Evolutionary conservation across 2,329 filamentous ascomycete genomes (phyloP), one percentile per base, ranked within the genome.

Genomic region (Bipolaris victoriae): DNA sequence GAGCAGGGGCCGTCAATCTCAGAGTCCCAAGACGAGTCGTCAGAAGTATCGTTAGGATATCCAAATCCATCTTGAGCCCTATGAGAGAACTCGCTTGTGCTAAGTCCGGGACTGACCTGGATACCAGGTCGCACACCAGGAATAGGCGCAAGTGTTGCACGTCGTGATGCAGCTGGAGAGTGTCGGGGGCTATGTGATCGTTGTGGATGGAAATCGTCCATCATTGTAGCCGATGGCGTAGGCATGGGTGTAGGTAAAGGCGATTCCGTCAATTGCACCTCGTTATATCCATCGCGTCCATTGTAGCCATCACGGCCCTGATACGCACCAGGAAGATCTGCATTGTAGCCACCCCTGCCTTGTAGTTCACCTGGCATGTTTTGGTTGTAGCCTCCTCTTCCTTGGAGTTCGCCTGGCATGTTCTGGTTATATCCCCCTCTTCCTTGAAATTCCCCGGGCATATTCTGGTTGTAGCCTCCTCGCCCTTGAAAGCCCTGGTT

Each of bases 21-120:
- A 13, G 74, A 77, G 57, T 78, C 77, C 77, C 77, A 79, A 33
- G 70, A 74, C 18, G 74, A 73, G 45, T 78, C 72, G 43, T 78
- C 76, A 16, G 73, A 75, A 7, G 74, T 57, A 11, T 73, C 69
- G n/a, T 65, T 68, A 2, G 69, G 61, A 7, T 69, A 67, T 40
- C 67, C 67, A n/a, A 67, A 61, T 31, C 72, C 69, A 9, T 71
- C 60, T 15, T 68, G 70, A 3, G 73, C 67, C n/a, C 64, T 67
- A 51, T 70, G 67, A 2, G 73, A 76, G 49, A 62, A 68, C 1
- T 70, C 52, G 46, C 73, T 71, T 29, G 62, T 64, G 20, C 66
- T 66, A 7, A 72, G 64, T 22, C 69, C 69, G 22, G 62, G 67
- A 24, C 62, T 70, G 52, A 76, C 67, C 26, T 72, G 72, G 5